Evolutionary conservation across 1,139 yeast species (phyloP), one percentile per base, ranked within the genome.

Genomic region (Debaryomycetaceae sp.): DNA sequence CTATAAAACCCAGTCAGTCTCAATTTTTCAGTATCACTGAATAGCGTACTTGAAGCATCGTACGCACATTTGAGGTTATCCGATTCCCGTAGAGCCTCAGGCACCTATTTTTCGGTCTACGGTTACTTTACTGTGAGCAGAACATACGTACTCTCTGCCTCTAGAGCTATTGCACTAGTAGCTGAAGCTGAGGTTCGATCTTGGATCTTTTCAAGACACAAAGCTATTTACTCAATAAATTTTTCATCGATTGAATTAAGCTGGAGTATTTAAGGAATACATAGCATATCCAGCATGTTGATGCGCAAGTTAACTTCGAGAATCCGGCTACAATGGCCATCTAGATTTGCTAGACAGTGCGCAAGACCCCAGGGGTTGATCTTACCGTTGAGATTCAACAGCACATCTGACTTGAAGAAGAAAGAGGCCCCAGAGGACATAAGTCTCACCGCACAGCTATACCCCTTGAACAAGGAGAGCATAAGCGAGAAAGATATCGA

Each of bases 401-500:
- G 31, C 11, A 27, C 31, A 27, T 27, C 31, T 7, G 11, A 7
- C 11, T 7, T 27, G 31, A 27, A 27, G 31, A 27, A 27, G 11
- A 27, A 27, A 7, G 31, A 27, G 11, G 31, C 8, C 31, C 31
- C 41, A 6, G 40, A 39, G 14, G 37, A 46, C 29, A 37, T 53
- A 45, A 56, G 65, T 43, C 60, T 69, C 50, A 57, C 68, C 13
- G 66, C 75, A 5, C 69, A 72, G 54, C 59, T 74, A 13, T 72
- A 55, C 49, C 79, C 78, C 8, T 52, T 69, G 39, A 59, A 70
- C 47, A 69, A 70, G 53, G 68, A 66, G 13, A 48, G 57, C 44
- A 67, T 74, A 43, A 59, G 65, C 6, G 88, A 84, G 54, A 66
- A 70, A 38, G 84, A 83, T 52, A 81, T 86, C 36, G 87, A 84